Evolutionary conservation across 225 moss, liverwort and hornwort species (phyloP).

Genomic region (Marchantia polymorpha): DNA sequence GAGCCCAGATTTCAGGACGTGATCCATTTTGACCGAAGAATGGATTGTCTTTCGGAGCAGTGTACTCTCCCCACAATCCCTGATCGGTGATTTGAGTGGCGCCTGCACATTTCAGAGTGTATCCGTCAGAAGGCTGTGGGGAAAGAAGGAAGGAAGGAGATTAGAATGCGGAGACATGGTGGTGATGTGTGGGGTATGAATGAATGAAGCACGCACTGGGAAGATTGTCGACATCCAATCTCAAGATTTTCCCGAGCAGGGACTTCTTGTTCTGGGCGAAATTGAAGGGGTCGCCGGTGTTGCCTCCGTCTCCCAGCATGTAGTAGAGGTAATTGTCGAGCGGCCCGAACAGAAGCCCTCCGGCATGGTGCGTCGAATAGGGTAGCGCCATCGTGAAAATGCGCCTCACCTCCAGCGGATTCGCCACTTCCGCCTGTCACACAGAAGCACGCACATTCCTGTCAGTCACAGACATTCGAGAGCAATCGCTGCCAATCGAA

Average conservation of each 20-base stretch:
- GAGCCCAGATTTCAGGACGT: conserved; percentile 74
- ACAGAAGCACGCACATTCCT: not conserved
- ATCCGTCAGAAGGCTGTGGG: not conserved
- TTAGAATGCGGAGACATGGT: not conserved
- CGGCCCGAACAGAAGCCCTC: conserved; percentile 86
- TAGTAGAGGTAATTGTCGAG: conserved; percentile 73
- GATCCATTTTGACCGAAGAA: conserved; percentile 55
- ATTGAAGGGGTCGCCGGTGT: conserved; percentile 64
- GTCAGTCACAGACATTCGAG: not conserved
- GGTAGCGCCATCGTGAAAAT: conserved; percentile 77
- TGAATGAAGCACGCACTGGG: conserved; percentile 67
- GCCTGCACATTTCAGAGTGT: conserved; percentile 17
- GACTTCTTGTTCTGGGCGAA: conserved; percentile 67
- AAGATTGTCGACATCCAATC: conserved; percentile 68
- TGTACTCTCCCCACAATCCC: conserved; percentile 68
- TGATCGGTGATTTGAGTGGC: conserved; percentile 34
- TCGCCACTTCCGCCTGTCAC: conserved; percentile 66
- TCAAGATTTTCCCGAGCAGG: conserved; percentile 78
- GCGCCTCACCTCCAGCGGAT: conserved; percentile 63
- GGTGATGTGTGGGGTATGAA: too few species aligned
- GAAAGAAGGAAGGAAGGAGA: not conserved
- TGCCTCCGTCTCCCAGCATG: conserved; percentile 89
- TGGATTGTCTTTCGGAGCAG: conserved; percentile 66
- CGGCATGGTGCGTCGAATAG: conserved; percentile 72
- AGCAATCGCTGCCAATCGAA: too few species aligned